Evolutionary conservation across 192 early-diverging fungal species (phyloP).

Genomic region (Phlyctochytrium bullatum): DNA sequence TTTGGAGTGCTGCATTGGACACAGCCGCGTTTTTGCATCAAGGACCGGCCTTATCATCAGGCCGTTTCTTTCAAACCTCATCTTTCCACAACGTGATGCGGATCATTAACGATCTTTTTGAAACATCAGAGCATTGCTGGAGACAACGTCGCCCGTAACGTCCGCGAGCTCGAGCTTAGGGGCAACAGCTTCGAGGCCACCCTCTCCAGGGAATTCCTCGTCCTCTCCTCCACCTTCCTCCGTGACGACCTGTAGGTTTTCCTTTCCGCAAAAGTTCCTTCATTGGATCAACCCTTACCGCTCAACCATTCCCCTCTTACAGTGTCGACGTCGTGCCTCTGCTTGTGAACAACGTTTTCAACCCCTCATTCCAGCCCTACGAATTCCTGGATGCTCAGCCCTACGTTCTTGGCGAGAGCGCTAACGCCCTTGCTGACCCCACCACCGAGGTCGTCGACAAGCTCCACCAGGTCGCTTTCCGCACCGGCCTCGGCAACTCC

Average conservation of each 20-base stretch:
- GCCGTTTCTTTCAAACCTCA: too few relatives aligned
- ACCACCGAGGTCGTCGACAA: slow-evolving; percentile 69
- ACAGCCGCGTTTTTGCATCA: too few relatives aligned
- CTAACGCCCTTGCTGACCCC: slow-evolving; percentile 60
- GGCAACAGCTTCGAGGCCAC: slow-evolving; percentile 81
- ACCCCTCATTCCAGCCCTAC: slow-evolving; percentile 77
- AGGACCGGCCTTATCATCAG: too few relatives aligned
- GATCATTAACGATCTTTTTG: slow-evolving; percentile 1
- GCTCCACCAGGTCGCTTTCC: slow-evolving; percentile 89
- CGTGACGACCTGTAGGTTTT: slow-evolving; percentile 76
- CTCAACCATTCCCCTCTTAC: too few relatives aligned
- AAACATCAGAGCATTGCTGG: slow-evolving; percentile 51
- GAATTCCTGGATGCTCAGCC: slow-evolving; percentile 77
- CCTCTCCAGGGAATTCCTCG: slow-evolving; percentile 78
- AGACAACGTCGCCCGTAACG: slow-evolving; percentile 80
- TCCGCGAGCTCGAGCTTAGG: slow-evolving; percentile 88
- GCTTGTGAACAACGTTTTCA: slow-evolving; percentile 74
- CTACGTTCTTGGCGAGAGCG: slow-evolving; percentile 63
- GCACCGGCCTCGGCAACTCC: slow-evolving; percentile 91
- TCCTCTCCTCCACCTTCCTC: slow-evolving; percentile 88
- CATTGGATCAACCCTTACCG: neutral
- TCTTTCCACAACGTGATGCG: too few relatives aligned
- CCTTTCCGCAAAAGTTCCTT: too few relatives aligned
- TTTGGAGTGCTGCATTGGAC: too few relatives aligned
- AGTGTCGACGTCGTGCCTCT: slow-evolving; percentile 75